Percentiles rank a stretch among this genome's conserved stretches.
Evolutionary conservation across 805 yeast genomes (phyloP).

Genomic region (Starmerella bacillaris): DNA sequence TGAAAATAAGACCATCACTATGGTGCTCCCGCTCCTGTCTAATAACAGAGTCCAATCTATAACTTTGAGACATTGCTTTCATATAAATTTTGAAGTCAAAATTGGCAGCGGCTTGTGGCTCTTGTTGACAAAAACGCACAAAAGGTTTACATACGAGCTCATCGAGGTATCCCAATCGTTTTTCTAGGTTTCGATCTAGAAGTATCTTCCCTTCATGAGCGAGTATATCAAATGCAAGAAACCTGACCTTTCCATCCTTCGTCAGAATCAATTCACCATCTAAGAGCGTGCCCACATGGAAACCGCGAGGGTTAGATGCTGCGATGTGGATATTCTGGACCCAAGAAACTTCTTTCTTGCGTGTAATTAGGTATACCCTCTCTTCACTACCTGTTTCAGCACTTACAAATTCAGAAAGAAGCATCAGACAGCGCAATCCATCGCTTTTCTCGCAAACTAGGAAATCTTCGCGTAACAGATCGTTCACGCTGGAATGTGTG

Average conservation of each 20-base stretch:
- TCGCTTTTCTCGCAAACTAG: slow-evolving; percentile 92
- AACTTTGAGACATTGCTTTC: slow-evolving; percentile 75
- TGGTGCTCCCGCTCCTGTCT: slow-evolving; percentile 61
- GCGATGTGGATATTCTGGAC: slow-evolving; percentile 75
- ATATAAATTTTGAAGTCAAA: slow-evolving; percentile 77
- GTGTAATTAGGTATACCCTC: slow-evolving; percentile 71
- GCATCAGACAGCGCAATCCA: slow-evolving; percentile 71
- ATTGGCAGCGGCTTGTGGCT: slow-evolving; percentile 53
- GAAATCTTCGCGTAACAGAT: slow-evolving; percentile 54
- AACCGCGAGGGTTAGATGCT: slow-evolving; percentile 27
- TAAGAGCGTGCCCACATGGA: slow-evolving; percentile 72
- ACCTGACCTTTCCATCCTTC: slow-evolving; percentile 35
- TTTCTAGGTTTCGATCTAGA: slow-evolving; percentile 52
- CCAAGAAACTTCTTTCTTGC: slow-evolving; percentile 73
- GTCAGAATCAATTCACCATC: slow-evolving; percentile 81
- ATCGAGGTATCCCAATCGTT: slow-evolving; percentile 72
- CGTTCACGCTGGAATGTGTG: slow-evolving; percentile 52
- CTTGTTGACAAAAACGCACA: slow-evolving; percentile 42
- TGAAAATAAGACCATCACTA: slow-evolving; percentile 84
- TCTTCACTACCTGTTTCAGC: slow-evolving; percentile 39
- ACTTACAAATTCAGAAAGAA: slow-evolving; percentile 37
- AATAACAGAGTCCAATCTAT: slow-evolving; percentile 58
- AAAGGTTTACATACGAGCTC: slow-evolving; percentile 71
- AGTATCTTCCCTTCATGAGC: slow-evolving; percentile 62
- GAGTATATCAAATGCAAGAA: slow-evolving; percentile 78